Percentiles rank a stretch among this genome's conserved stretches.
Evolutionary conservation across 352 stramenopile genomes (phyloP).

Genomic region (Pythium dissimile): DNA sequence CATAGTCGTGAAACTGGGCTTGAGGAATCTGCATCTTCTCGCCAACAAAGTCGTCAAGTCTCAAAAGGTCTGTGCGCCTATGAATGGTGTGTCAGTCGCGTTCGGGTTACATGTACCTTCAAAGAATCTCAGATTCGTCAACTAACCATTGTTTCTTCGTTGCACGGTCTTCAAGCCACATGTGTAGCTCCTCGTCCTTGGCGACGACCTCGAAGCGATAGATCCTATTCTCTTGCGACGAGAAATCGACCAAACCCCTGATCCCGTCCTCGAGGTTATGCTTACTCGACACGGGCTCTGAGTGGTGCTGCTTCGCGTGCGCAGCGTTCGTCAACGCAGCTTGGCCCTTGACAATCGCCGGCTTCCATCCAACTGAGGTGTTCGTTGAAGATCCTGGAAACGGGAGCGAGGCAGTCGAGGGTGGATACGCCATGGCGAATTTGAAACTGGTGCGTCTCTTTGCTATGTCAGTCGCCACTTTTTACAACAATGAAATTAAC

Average conservation of each 20-base stretch:
- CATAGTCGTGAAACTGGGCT: slow-evolving; percentile 9
- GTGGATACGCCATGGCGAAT: too few species aligned
- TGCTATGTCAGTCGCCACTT: too few species aligned
- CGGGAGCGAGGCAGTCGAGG: too few species aligned
- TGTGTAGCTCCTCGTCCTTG: background rate
- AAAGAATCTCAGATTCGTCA: too few species aligned
- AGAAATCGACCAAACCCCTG: background rate
- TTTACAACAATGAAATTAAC: too few species aligned
- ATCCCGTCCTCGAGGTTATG: background rate
- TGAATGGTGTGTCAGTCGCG: too few species aligned
- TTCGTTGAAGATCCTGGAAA: too few species aligned
- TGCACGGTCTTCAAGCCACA: slow-evolving; percentile 10
- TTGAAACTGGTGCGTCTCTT: too few species aligned
- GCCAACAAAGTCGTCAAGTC: background rate
- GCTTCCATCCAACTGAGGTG: too few species aligned
- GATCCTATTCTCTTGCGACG: background rate
- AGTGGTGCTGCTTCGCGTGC: too few species aligned
- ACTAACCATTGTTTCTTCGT: slow-evolving; percentile 11
- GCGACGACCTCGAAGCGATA: slow-evolving; percentile 3
- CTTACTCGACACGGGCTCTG: background rate
- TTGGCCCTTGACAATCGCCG: too few species aligned
- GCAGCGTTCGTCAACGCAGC: background rate
- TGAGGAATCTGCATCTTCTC: background rate
- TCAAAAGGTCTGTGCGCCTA: background rate
- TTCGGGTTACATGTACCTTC: too few species aligned